Evolutionary conservation across 2,329 filamentous ascomycete species (phyloP).

Genomic region (Trichoderma aggressivum): DNA sequence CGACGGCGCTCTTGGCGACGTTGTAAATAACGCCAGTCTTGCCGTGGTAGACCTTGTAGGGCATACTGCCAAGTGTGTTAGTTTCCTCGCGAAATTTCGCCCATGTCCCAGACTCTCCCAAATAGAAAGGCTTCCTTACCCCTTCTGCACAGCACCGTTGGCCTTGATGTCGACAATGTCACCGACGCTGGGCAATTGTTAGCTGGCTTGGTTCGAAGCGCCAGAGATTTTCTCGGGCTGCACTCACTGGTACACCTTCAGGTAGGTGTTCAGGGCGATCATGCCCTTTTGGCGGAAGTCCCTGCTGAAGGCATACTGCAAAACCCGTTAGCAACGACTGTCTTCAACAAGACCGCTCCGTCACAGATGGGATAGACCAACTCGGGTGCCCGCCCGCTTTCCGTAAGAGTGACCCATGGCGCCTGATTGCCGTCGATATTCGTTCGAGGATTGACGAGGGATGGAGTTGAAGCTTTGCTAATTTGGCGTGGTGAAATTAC

Average conservation of each 20-base stretch:
- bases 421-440: slow-evolving; percentile 46
- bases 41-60: slow-evolving; percentile 99
- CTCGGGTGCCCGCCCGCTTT: slow-evolving; percentile 82
- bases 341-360: background rate
- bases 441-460: slow-evolving; percentile 42
- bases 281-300: slow-evolving; percentile 93
- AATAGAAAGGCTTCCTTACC: slow-evolving; percentile 54
- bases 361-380: slow-evolving; percentile 45
- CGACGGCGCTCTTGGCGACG: slow-evolving; percentile 96
- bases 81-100: background rate
- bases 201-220: slow-evolving; percentile 31
- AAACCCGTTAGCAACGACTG: slow-evolving; percentile 29
- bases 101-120: slow-evolving; percentile 2
- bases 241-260: slow-evolving; percentile 79
- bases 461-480: slow-evolving; percentile 31
- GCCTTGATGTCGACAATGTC: slow-evolving; percentile 99
- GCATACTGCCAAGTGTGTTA: slow-evolving; percentile 63
- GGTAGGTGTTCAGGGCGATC: slow-evolving; percentile 91
- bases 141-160: slow-evolving; percentile 98
- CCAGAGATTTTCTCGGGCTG: slow-evolving; percentile 1
- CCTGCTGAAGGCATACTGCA: slow-evolving; percentile 84
- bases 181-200: slow-evolving; percentile 68
- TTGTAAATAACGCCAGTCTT: slow-evolving; percentile 99
- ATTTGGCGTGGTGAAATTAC: slow-evolving; percentile 39
- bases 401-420: slow-evolving; percentile 84